Percentiles rank a stretch among this genome's conserved stretches.
Conservation (phyloP, 2,329 filamentous ascomycete genomes). For the Sporothrix protearum region DNA sequence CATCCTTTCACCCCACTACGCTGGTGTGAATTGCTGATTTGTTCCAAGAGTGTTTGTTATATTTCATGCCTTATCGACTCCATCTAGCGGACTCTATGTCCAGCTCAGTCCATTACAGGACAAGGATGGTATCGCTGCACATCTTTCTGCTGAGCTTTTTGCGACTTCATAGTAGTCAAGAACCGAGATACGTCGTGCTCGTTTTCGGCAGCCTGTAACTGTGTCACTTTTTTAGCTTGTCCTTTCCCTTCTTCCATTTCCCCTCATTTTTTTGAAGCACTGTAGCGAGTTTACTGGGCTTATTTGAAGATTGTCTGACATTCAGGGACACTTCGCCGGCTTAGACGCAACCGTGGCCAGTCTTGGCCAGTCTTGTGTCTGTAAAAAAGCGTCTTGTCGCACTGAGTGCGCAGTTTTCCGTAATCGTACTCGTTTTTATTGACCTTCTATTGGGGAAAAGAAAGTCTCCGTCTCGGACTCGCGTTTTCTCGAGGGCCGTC, state of each 20-base stretch:
- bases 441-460: neutral
- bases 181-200: conserved; percentile 9
- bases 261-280: neutral
- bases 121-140: neutral
- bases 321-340: no score
- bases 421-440: neutral
- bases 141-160: neutral
- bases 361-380: neutral
- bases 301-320: neutral
- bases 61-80: no score
- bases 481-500: neutral
- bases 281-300: neutral
- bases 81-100: neutral
- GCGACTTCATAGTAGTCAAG: neutral
- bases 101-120: neutral
- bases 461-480: neutral
- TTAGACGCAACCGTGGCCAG: neutral
- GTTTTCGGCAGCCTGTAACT: neutral
- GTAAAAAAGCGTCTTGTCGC: neutral
- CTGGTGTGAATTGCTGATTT: neutral
- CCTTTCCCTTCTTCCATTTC: neutral
- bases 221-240: neutral
- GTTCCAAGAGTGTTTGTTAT: no score
- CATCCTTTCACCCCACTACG: neutral
- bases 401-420: no score